Conservation (phyloP, 306 rosid genomes). For the Glycyrrhiza uralensis region DNA sequence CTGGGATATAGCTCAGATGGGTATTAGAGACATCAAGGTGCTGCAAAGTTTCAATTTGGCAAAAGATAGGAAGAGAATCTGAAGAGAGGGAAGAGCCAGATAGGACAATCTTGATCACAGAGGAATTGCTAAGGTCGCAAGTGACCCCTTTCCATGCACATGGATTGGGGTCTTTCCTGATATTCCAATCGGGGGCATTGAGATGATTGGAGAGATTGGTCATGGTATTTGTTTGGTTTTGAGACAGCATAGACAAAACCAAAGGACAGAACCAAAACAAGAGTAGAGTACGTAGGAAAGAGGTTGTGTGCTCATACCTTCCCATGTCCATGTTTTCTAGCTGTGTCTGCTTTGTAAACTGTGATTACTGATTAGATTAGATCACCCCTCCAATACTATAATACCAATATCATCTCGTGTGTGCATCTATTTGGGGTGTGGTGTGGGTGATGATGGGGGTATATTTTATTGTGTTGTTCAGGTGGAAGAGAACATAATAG, state of each 20-base stretch:
- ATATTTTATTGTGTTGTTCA: not conserved
- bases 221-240: slow-evolving; percentile 49
- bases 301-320: slow-evolving; percentile 32
- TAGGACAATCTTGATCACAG: slow-evolving; percentile 31
- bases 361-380: too few species aligned
- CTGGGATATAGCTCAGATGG: slow-evolving; percentile 38
- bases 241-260: slow-evolving; percentile 49
- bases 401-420: not conserved
- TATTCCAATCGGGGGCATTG: slow-evolving; percentile 29
- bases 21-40: slow-evolving; percentile 57
- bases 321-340: slow-evolving; percentile 34
- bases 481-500: slow-evolving; percentile 12
- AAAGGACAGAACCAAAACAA: slow-evolving; percentile 35
- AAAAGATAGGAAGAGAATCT: slow-evolving; percentile 42
- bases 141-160: slow-evolving; percentile 65
- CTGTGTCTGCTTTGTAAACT: not conserved
- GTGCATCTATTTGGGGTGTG: not conserved
- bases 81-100: slow-evolving; percentile 37
- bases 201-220: slow-evolving; percentile 25
- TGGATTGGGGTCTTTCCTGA: slow-evolving; percentile 34
- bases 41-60: slow-evolving; percentile 59
- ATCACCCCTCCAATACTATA: not conserved
- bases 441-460: not conserved
- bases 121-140: slow-evolving; percentile 39
- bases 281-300: slow-evolving; percentile 17